These are phyloP conservation scores for Pinus tabuliformis DNA, from an alignment of 75 land plant species.

Conservation along the genomic window DNA sequence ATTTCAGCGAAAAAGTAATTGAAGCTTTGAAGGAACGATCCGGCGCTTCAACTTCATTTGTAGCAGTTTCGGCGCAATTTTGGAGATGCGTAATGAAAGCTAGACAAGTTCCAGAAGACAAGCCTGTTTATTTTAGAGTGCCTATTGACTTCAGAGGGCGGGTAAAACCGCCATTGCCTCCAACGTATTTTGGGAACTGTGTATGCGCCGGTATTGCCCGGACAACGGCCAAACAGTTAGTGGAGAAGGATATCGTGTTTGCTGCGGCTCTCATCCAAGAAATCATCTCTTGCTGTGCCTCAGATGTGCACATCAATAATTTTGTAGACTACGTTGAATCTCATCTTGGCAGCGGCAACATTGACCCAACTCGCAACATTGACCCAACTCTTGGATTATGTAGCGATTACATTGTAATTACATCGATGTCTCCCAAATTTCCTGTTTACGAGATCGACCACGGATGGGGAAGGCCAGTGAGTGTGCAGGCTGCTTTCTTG, in stretches of 20 bases:
- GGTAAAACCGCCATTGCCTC: constrained; percentile 21
- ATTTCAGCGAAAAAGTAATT: background rate
- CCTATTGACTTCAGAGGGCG: constrained; percentile 23
- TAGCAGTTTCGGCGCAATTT: constrained; percentile 4
- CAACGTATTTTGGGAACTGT: constrained; percentile 51
- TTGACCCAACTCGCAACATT: too few species aligned
- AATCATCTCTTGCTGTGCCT: constrained; percentile 10
- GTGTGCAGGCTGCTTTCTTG: constrained; percentile 21
- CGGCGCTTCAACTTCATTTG: constrained; percentile 22
- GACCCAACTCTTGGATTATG: background rate
- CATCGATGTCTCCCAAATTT: constrained; percentile 27
- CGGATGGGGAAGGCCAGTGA: constrained; percentile 44
- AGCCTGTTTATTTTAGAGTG: background rate
- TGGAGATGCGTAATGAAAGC: constrained; percentile 39
- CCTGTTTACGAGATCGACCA: constrained; percentile 34
- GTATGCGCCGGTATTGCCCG: background rate
- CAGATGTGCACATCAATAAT: constrained; percentile 10
- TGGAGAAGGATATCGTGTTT: constrained; percentile 1
- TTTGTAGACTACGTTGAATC: constrained; percentile 6
- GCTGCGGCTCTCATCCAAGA: constrained; percentile 2
- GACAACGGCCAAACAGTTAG: background rate
- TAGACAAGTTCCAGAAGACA: constrained; percentile 4
- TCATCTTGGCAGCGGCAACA: background rate
- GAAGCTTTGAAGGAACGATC: background rate
- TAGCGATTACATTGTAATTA: constrained; percentile 21